Evolutionary conservation across 1,139 yeast species (phyloP).

Genomic region (Pichia sp.): DNA sequence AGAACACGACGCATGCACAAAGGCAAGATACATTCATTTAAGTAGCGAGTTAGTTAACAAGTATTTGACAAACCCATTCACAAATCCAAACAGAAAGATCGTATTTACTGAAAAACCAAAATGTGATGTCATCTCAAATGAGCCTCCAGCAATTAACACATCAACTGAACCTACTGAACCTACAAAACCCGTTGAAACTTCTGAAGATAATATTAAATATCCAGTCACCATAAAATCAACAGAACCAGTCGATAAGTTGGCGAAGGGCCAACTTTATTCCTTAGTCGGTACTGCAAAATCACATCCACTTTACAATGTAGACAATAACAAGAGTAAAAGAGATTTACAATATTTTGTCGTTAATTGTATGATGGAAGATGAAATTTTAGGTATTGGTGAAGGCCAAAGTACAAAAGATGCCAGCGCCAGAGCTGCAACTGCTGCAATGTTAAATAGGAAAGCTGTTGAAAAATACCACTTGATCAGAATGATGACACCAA

Average conservation of each 20-base stretch:
- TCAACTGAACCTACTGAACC: neutral
- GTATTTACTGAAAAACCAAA: neutral
- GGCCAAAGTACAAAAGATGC: slow-evolving; percentile 67
- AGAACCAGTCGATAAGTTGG: slow-evolving; percentile 48
- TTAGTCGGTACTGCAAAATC: slow-evolving; percentile 73
- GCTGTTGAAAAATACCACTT: slow-evolving; percentile 64
- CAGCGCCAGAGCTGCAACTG: slow-evolving; percentile 69
- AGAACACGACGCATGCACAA: slow-evolving; percentile 14
- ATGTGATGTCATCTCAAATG: neutral
- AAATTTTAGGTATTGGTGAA: slow-evolving; percentile 54
- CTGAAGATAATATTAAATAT: neutral
- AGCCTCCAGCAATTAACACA: neutral
- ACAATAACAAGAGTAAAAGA: slow-evolving; percentile 1
- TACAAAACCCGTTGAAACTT: neutral
- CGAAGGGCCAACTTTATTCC: slow-evolving; percentile 79
- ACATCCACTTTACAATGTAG: slow-evolving; percentile 54
- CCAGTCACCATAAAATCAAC: slow-evolving; percentile 12
- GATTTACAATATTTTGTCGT: slow-evolving; percentile 45
- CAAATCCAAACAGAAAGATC: neutral
- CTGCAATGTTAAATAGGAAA: slow-evolving; percentile 57
- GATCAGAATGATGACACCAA: slow-evolving; percentile 60
- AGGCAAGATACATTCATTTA: slow-evolving; percentile 12
- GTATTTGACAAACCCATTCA: neutral
- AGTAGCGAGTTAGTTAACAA: slow-evolving; percentile 6
- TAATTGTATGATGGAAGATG: slow-evolving; percentile 58